These are phyloP conservation scores for Dipodascus geniculatus DNA, from an alignment of 805 yeast genomes.

Conservation along the genomic window DNA sequence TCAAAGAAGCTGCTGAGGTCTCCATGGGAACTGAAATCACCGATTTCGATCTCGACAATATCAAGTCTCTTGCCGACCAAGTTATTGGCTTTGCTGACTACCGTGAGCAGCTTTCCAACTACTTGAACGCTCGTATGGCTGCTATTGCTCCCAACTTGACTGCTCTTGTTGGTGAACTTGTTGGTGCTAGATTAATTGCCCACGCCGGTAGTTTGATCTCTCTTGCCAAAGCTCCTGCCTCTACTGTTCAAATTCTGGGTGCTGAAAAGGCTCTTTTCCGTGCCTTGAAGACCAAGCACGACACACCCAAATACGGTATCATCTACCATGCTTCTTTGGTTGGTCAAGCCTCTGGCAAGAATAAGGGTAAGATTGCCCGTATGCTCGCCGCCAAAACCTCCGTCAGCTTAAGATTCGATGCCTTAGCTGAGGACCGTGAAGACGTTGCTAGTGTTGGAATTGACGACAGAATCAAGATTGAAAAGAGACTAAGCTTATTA, in stretches of 20 bases:
- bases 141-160: constrained; percentile 98
- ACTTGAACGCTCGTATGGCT: constrained; percentile 89
- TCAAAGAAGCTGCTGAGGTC: constrained; percentile 94
- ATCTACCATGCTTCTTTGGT: constrained; percentile 93
- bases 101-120: constrained; percentile 91
- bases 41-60: constrained; percentile 76
- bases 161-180: constrained; percentile 91
- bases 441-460: constrained; percentile 91
- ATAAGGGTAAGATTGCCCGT: constrained; percentile 98
- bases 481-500: constrained; percentile 82
- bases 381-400: constrained; percentile 98
- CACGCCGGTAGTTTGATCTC: constrained; percentile 93
- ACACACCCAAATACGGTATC: constrained; percentile 96
- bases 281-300: constrained; percentile 96
- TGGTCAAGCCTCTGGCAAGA: constrained; percentile 96
- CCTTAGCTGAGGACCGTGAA: constrained; percentile 83
- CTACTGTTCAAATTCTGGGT: constrained; percentile 95
- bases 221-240: constrained; percentile 96
- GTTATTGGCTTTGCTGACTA: constrained; percentile 92
- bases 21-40: constrained; percentile 99
- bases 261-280: constrained; percentile 98
- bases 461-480: constrained; percentile 85
- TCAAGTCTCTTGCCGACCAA: constrained; percentile 86
- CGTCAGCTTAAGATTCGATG: constrained; percentile 91
- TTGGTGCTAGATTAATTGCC: constrained; percentile 96